Evolutionary conservation across 306 rosid genomes (phyloP), one percentile per base, ranked within the genome.

Genomic region (Biancaea sappan): DNA sequence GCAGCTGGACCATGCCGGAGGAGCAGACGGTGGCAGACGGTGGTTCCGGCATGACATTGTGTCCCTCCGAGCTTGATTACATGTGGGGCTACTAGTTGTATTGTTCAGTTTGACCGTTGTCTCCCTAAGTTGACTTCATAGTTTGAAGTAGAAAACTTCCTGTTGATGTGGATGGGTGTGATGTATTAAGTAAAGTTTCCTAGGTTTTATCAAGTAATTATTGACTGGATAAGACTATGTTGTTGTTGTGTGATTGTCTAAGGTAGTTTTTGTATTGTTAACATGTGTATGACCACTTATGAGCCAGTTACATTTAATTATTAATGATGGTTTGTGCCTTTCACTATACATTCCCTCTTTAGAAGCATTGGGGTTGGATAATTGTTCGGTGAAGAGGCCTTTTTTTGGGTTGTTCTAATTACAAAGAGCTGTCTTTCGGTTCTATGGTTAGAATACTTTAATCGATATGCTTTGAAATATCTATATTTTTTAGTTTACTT

Each of bases 1-100:
- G 89, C 1, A 81, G 77, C 0, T 79, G 89, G 97, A 44, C 74
- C 0, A 16, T 74, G 57, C 53, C 60, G 73, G 97, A 82, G 67
- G 89, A 86, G 32, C 74, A 81, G 4, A 85, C 16, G 63, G 19
- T 64, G 14, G 74, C 9, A 0, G 84, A 79, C 1, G 70, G 62
- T 28, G 81, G 70, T 15, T 4, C 56, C 1, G 31, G 29, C 53
- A 29, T 79, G 74, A 54, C 66, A 6, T 6, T 88, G 43, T 88
- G 79, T 12, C 56, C 87, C 18, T 52, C 92, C 4, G 97, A 92
- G 76, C 86, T 88, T 13, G 97, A 90, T 66, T 89, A 92, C 86
- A 86, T 92, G 98, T 95, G 99, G 99, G 80, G 87, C 9, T 92
- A 83, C 76, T 88, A 57, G 84, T 12, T 28, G 38, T 2, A 6